These are phyloP conservation scores for Aspergillus sclerotialis DNA, from an alignment of 2,329 filamentous ascomycete genomes.

Conservation along the genomic window DNA sequence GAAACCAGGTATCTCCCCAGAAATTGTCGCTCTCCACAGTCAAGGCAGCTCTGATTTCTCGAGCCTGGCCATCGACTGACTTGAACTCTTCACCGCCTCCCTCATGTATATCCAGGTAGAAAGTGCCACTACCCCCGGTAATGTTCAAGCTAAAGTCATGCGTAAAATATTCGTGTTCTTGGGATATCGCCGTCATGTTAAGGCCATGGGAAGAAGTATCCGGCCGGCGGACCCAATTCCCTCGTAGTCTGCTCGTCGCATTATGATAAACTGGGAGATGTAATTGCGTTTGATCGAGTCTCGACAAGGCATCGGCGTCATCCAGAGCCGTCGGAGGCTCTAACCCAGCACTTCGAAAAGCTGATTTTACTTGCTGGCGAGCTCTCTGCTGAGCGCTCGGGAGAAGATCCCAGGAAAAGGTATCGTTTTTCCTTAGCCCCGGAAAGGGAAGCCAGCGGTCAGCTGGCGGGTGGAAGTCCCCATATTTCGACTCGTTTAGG, in stretches of 20 bases:
- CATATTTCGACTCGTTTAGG: slow-evolving; percentile 46
- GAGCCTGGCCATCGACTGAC: slow-evolving; percentile 48
- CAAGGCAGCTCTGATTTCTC: slow-evolving; percentile 63
- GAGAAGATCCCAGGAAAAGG: slow-evolving; percentile 71
- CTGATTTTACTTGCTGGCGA: slow-evolving; percentile 44
- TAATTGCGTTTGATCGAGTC: slow-evolving; percentile 29
- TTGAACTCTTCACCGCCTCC: slow-evolving; percentile 30
- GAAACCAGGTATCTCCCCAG: slow-evolving; percentile 68
- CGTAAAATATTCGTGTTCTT: slow-evolving; percentile 60
- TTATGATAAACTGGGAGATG: slow-evolving; percentile 64
- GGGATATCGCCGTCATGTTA: slow-evolving; percentile 60
- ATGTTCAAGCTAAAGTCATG: slow-evolving; percentile 71
- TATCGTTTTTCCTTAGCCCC: slow-evolving; percentile 67
- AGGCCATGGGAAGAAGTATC: slow-evolving; percentile 43
- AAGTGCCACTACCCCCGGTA: slow-evolving; percentile 62
- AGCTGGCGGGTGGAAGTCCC: slow-evolving; percentile 42
- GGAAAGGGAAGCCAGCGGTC: slow-evolving; percentile 61
- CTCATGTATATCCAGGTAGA: slow-evolving; percentile 63
- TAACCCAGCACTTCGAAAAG: slow-evolving; percentile 25
- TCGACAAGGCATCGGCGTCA: slow-evolving; percentile 15
- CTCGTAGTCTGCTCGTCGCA: slow-evolving; percentile 67
- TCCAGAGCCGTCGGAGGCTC: slow-evolving; percentile 21
- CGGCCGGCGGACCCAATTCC: slow-evolving; percentile 64
- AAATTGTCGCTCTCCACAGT: slow-evolving; percentile 65
- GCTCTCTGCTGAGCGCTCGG: slow-evolving; percentile 59